Base-by-base conservation (phyloP, 345 rosid species). In the Jatropha curcas region DNA sequence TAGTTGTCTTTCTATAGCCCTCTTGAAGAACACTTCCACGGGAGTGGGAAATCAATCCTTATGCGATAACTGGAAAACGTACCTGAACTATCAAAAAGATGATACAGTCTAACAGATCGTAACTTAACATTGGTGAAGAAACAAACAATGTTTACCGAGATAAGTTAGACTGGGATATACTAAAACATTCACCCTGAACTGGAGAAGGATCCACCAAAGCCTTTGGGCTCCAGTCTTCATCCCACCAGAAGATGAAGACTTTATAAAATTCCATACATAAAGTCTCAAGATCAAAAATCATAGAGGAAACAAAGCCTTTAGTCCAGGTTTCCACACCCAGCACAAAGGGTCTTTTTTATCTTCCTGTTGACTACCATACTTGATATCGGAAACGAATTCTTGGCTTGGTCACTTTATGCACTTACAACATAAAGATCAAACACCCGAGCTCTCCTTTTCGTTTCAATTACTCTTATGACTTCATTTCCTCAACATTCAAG, bases 351-450 rank as follows among this genome's bases (percentile, higher is more conserved):
- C 90, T 94, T 65, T 88, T 91, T 68, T 85, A 88, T 53, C 78
- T 75, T 63, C 64, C 66, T 58, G 90, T 70, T 55, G n/a, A 91
- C 82, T 19, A 96, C 98, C 97, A 92, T 88, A 95, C 88, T 76
- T 82, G 74, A 70, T 84, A 93, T 43, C 65, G 86, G 43, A 93
- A 88, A 80, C 96, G n/a, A 92, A 80, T 95, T n/a, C 99, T n/a
- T 1, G 97, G 92, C 62, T 92, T 95, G 53, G 98, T 95, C 80
- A n/a, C n/a, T n/a, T n/a, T n/a, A 86, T 58, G 87, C 76, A 80
- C 80, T n/a, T 95, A 81, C 99, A n/a, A 93, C 99, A 95, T 89
- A 95, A n/a, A 95, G 76, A 95, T 95, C 84, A 95, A 76, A 69
- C 99, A 97, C 75, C 87, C 94, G 27, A 84, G 80, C 64, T 89